A percentile compares a stretch with the other conserved stretches of the same genome.
These are phyloP conservation scores for Mantamonas sphyraenae DNA, from an alignment of 78 protist species.

Conservation along the genomic window DNA sequence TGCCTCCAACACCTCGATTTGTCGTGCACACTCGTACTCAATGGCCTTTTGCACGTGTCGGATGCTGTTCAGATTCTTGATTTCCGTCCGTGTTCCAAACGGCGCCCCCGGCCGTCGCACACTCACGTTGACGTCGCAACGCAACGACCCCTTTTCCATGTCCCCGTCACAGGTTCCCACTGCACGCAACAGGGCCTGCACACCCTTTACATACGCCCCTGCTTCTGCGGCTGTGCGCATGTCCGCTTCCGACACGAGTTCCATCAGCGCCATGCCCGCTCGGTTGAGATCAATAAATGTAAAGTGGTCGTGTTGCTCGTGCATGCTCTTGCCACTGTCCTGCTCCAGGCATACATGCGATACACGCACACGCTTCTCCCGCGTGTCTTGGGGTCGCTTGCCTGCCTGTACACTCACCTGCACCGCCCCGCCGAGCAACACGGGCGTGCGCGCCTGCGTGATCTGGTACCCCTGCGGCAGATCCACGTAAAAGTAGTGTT, in stretches of 20 bases:
- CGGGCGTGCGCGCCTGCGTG: slow-evolving; percentile 45
- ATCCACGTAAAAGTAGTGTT: slow-evolving; percentile 81
- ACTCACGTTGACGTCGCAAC: slow-evolving; percentile 73
- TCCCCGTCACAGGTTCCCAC: slow-evolving; percentile 65
- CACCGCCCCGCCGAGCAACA: neutral
- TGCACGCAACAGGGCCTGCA: slow-evolving; percentile 45
- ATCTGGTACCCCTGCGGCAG: slow-evolving; percentile 82
- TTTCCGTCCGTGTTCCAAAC: slow-evolving; percentile 50
- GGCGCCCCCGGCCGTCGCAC: slow-evolving; percentile 22
- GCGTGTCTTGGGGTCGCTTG: neutral
- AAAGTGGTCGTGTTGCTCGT: neutral
- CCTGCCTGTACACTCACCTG: neutral
- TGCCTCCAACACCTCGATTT: slow-evolving; percentile 33
- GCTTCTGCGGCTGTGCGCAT: slow-evolving; percentile 51
- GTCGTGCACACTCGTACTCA: slow-evolving; percentile 49
- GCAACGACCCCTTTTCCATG: slow-evolving; percentile 73
- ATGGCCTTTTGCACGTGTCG: slow-evolving; percentile 41
- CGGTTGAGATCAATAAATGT: slow-evolving; percentile 68
- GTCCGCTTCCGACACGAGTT: slow-evolving; percentile 65
- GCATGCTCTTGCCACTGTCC: slow-evolving; percentile 25
- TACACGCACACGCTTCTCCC: neutral
- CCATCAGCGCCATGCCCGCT: slow-evolving; percentile 79
- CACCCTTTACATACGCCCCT: slow-evolving; percentile 30
- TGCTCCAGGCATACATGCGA: too few species aligned
- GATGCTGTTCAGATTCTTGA: slow-evolving; percentile 69